Evolutionary conservation across 2,329 filamentous ascomycete genomes (phyloP).

Genomic region (Trichoderma sp.): DNA sequence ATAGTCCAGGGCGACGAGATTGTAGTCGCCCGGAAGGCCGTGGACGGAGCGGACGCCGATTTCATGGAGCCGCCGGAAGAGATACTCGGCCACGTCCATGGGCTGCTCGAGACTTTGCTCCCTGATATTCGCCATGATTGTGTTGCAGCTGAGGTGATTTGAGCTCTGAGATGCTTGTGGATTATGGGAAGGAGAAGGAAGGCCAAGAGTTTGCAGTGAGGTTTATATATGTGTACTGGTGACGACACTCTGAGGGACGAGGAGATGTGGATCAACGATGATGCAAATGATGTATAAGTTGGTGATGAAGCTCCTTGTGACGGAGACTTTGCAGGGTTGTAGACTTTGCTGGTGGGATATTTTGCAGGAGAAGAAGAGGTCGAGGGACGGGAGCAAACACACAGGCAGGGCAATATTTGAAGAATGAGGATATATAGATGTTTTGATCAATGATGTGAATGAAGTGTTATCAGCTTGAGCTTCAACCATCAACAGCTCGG

Average conservation of each 20-base stretch:
- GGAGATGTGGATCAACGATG: no score
- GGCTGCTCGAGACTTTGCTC: slow-evolving; percentile 51
- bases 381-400: no score
- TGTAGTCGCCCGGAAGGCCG: slow-evolving; percentile 74
- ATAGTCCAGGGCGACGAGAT: slow-evolving; percentile 69
- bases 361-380: no score
- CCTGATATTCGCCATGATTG: slow-evolving; percentile 41
- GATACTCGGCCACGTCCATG: slow-evolving; percentile 66
- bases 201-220: neutral
- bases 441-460: no score
- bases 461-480: neutral
- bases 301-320: no score
- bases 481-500: neutral
- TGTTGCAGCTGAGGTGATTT: neutral
- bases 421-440: no score
- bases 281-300: no score
- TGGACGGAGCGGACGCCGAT: slow-evolving; percentile 67
- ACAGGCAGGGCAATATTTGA: no score
- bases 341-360: no score
- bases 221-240: neutral
- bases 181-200: neutral
- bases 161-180: neutral
- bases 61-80: slow-evolving; percentile 66
- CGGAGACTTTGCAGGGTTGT: no score
- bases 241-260: no score